These are phyloP conservation scores for Hevea brasiliensis DNA, from an alignment of 345 rosid genomes.

Conservation along the genomic window DNA sequence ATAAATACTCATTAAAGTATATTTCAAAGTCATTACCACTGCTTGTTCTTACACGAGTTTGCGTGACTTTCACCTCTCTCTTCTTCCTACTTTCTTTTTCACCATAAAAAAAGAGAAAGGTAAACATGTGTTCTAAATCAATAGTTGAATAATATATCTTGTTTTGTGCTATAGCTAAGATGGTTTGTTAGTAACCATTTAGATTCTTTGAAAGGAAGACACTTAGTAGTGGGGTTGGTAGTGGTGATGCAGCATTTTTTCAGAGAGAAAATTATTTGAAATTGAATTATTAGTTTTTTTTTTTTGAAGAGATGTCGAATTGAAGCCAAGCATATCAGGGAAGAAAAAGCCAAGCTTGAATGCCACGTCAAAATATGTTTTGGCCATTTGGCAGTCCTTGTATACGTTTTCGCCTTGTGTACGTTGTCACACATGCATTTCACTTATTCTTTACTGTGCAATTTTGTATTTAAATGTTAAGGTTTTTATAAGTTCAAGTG, in stretches of 20 bases:
- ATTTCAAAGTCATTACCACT: slow-evolving; percentile 25
- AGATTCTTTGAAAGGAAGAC: slow-evolving; percentile 15
- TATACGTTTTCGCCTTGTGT: too few relatives aligned
- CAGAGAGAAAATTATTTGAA: slow-evolving; percentile 9
- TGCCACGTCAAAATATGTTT: too few relatives aligned
- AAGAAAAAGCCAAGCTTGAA: too few relatives aligned
- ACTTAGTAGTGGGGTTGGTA: slow-evolving; percentile 15
- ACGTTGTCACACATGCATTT: too few relatives aligned
- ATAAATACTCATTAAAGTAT: slow-evolving; percentile 42
- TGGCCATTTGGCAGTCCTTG: too few relatives aligned
- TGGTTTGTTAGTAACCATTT: not conserved
- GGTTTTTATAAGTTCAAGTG: too few relatives aligned
- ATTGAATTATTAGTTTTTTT: slow-evolving; percentile 1
- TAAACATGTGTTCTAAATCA: slow-evolving; percentile 4
- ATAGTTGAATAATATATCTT: slow-evolving; percentile 11
- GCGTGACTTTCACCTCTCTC: slow-evolving; percentile 41
- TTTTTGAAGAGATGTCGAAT: slow-evolving; percentile 47
- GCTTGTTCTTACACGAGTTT: slow-evolving; percentile 38
- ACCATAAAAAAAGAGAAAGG: not conserved
- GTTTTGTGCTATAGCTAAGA: slow-evolving; percentile 11
- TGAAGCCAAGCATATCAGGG: slow-evolving; percentile 82
- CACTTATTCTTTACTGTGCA: too few relatives aligned
- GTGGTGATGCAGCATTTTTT: slow-evolving; percentile 20
- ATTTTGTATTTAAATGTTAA: too few relatives aligned
- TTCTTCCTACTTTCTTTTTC: slow-evolving; percentile 15